Percentiles rank a stretch among this genome's conserved stretches.
These are phyloP conservation scores for Thielaviopsis euricoi DNA, from an alignment of 2,329 filamentous ascomycete species.

Conservation along the genomic window DNA sequence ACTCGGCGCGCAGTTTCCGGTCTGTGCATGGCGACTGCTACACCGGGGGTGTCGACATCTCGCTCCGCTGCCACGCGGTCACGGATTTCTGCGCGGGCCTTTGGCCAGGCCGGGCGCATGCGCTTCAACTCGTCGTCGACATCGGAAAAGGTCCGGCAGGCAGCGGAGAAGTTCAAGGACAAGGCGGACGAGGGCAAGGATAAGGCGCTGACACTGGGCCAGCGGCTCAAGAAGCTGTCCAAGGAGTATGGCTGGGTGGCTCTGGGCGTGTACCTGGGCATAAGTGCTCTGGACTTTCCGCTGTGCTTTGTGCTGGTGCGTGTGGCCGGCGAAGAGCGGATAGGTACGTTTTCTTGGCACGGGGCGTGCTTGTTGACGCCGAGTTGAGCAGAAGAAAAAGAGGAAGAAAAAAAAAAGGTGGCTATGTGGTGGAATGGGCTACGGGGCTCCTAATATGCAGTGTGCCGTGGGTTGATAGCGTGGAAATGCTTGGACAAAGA, in stretches of 20 bases:
- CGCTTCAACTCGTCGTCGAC: slow-evolving; percentile 5
- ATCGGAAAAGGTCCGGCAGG: slow-evolving; percentile 3
- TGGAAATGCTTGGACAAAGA: not conserved
- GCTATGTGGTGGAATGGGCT: too few relatives aligned
- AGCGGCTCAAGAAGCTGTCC: slow-evolving; percentile 65
- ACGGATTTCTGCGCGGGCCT: not conserved
- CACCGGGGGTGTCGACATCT: not conserved
- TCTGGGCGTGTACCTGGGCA: slow-evolving; percentile 70
- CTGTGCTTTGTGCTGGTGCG: slow-evolving; percentile 86
- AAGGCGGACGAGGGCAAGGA: slow-evolving; percentile 8
- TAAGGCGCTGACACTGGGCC: slow-evolving; percentile 35
- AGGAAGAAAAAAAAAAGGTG: not conserved
- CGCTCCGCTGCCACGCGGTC: not conserved
- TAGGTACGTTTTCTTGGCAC: slow-evolving; percentile 37
- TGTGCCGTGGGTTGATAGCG: too few relatives aligned
- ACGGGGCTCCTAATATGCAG: too few relatives aligned
- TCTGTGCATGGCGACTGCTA: not conserved
- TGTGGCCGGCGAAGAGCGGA: slow-evolving; percentile 66
- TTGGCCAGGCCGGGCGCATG: not conserved
- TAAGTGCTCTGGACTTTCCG: slow-evolving; percentile 82
- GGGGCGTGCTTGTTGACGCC: not conserved
- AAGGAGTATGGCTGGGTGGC: slow-evolving; percentile 91
- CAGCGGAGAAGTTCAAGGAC: slow-evolving; percentile 5
- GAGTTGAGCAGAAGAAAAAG: not conserved
- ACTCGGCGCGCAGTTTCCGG: not conserved